Percentiles rank a stretch among this genome's conserved stretches.
phyloP scores from a whole-genome alignment of 192 early-diverging fungal genomes.

The Endogone sp. region DNA sequence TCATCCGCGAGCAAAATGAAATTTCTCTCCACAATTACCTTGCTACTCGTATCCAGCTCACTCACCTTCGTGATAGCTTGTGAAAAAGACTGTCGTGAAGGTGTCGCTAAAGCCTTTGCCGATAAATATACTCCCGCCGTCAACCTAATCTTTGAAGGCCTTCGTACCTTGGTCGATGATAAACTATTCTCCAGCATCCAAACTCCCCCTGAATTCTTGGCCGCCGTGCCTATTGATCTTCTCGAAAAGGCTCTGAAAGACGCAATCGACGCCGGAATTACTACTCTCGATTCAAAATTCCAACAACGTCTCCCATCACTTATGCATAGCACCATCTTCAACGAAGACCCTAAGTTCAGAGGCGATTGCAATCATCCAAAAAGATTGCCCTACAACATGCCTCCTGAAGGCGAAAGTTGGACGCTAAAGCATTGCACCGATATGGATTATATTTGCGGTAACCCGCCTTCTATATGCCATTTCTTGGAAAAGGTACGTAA shows the following conservation, averaged over 20 bases:
- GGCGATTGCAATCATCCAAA: conserved; percentile 53
- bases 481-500: conserved; percentile 39
- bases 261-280: conserved; percentile 13
- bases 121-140: conserved; percentile 35
- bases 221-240: conserved; percentile 10
- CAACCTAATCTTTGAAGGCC: conserved; percentile 21
- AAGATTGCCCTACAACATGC: conserved; percentile 36
- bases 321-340: conserved; percentile 41
- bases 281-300: conserved; percentile 17
- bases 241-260: conserved; percentile 14
- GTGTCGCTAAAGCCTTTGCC: conserved; percentile 41
- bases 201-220: conserved; percentile 19
- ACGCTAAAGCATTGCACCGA: conserved; percentile 45
- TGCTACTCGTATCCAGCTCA: neutral
- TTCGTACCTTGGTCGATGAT: conserved; percentile 14
- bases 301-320: conserved; percentile 28
- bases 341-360: conserved; percentile 44
- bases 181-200: conserved; percentile 15
- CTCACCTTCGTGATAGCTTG: conserved; percentile 28
- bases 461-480: conserved; percentile 56
- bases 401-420: conserved; percentile 43
- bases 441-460: conserved; percentile 57
- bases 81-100: conserved; percentile 45
- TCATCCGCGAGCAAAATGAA: neutral
- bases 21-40: neutral